Percentiles rank a stretch among this genome's conserved stretches.
phyloP scores from a whole-genome alignment of 805 yeast genomes.

The Candida coquimbonensis region DNA sequence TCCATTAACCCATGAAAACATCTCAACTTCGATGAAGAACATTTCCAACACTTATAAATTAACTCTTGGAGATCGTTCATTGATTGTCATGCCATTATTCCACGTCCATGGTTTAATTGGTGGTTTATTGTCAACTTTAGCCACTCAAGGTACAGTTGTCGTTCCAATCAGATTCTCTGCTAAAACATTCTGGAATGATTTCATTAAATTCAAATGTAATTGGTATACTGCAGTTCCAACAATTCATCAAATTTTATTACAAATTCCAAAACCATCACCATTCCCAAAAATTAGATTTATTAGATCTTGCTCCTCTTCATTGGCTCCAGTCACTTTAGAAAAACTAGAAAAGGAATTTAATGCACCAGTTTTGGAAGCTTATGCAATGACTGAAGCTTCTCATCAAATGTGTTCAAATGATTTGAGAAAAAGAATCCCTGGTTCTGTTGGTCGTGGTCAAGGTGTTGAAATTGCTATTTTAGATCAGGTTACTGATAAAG shows the following conservation, averaged over 20 bases:
- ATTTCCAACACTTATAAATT: constrained; percentile 52
- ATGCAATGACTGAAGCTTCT: constrained; percentile 79
- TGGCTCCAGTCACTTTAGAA: constrained; percentile 59
- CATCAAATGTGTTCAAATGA: constrained; percentile 74
- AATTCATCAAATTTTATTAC: constrained; percentile 59
- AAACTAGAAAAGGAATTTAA: constrained; percentile 49
- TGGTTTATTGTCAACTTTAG: constrained; percentile 53
- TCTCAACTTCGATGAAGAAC: constrained; percentile 52
- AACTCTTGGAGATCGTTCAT: constrained; percentile 42
- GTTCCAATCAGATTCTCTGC: constrained; percentile 62
- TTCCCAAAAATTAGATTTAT: constrained; percentile 56
- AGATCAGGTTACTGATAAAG: constrained; percentile 37
- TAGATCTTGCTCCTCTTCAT: constrained; percentile 65
- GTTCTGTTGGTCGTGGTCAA: constrained; percentile 68
- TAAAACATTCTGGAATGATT: constrained; percentile 52
- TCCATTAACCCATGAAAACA: constrained; percentile 59
- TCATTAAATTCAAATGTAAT: constrained; percentile 39
- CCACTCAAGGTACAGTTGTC: constrained; percentile 54
- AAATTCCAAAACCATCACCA: constrained; percentile 40
- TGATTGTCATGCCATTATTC: constrained; percentile 70
- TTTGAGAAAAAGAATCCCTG: constrained; percentile 55
- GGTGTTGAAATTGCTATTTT: constrained; percentile 59
- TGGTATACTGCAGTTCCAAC: constrained; percentile 82
- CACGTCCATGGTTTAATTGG: constrained; percentile 73
- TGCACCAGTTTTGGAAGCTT: constrained; percentile 70